phyloP scores from a whole-genome alignment of 306 rosid species.

The Vachellia pachyceras region DNA sequence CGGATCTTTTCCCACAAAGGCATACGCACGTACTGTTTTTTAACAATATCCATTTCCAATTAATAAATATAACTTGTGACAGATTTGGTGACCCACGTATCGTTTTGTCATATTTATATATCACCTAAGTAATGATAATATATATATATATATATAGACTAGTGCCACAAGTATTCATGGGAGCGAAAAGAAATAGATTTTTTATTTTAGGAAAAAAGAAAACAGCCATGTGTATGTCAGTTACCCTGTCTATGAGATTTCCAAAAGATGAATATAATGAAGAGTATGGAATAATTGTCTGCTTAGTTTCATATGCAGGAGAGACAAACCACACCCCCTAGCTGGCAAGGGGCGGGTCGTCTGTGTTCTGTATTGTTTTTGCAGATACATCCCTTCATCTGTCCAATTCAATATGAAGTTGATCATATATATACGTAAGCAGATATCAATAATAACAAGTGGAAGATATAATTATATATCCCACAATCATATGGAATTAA shows the following conservation, averaged over 20 bases:
- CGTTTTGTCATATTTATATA: no score
- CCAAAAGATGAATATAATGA: no score
- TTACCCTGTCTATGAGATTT: not conserved
- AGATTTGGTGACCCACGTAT: not conserved
- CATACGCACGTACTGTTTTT: not conserved
- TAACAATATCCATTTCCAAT: not conserved
- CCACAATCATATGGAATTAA: no score
- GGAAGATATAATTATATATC: no score
- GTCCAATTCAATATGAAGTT: not conserved
- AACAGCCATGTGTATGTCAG: constrained; percentile 6
- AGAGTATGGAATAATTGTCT: not conserved
- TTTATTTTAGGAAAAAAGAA: not conserved
- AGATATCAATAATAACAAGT: no score
- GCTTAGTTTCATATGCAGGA: not conserved
- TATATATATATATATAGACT: no score
- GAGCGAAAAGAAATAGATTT: not conserved
- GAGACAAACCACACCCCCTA: not conserved
- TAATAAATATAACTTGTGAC: not conserved
- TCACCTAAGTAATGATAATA: no score
- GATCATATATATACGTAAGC: no score
- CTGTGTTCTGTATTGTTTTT: not conserved
- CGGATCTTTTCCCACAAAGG: not conserved
- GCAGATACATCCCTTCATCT: no score
- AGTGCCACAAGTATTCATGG: not conserved
- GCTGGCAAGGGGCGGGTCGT: not conserved